These are phyloP conservation scores for Kluyveromyces aestuarii DNA, from an alignment of 805 yeast genomes.

Conservation along the genomic window DNA sequence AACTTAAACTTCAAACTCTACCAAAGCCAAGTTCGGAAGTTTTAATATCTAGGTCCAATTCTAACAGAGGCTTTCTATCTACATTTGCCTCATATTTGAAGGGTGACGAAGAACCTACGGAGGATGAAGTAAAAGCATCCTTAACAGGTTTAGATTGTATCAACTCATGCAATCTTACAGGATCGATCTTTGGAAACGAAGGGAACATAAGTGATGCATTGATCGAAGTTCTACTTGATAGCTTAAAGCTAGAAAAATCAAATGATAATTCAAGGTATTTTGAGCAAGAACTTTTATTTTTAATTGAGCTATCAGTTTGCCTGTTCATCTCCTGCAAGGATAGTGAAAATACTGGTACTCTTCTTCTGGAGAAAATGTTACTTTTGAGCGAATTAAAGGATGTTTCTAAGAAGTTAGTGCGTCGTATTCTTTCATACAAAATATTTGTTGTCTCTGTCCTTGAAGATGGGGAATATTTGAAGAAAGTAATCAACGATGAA, in stretches of 20 bases:
- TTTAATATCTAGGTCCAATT: constrained; percentile 52
- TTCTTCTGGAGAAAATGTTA: constrained; percentile 13
- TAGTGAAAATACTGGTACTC: constrained; percentile 23
- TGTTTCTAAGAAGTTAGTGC: constrained; percentile 19
- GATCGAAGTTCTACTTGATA: constrained; percentile 28
- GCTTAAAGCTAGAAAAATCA: constrained; percentile 28
- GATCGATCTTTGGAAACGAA: constrained; percentile 43
- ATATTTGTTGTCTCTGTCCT: constrained; percentile 20
- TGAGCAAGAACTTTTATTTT: constrained; percentile 40
- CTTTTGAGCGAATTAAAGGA: constrained; percentile 11
- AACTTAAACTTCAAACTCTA: constrained; percentile 42
- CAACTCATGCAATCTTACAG: constrained; percentile 52
- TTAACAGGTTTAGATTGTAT: constrained; percentile 77
- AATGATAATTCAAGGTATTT: constrained; percentile 30
- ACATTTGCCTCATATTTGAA: constrained; percentile 88
- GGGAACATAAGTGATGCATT: constrained; percentile 24
- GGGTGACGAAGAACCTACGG: constrained; percentile 93
- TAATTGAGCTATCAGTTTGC: constrained; percentile 35
- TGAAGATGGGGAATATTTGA: constrained; percentile 16
- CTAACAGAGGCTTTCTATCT: constrained; percentile 74
- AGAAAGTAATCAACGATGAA: constrained; percentile 20
- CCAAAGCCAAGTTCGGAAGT: constrained; percentile 59
- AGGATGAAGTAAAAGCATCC: constrained; percentile 84
- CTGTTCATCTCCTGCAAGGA: constrained; percentile 23
- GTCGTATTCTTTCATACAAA: constrained; percentile 33